Evolutionary conservation across 2,329 filamentous ascomycete species (phyloP).

Genomic region (Cadophora malorum): DNA sequence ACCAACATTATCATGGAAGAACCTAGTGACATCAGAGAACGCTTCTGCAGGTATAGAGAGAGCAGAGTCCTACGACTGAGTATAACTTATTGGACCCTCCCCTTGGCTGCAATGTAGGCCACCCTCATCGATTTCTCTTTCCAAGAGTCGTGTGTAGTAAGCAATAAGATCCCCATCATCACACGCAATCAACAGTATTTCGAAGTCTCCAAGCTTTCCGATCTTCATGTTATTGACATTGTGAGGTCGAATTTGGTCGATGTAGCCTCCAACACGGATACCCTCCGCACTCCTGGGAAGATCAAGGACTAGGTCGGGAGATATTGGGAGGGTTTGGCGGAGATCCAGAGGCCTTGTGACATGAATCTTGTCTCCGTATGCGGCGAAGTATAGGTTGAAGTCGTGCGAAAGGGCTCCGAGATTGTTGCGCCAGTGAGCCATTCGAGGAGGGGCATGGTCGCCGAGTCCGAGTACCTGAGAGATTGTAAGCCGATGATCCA

Average conservation of each 20-base stretch:
- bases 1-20: slow-evolving; percentile 80
- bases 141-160: slow-evolving; percentile 61
- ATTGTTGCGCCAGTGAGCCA: slow-evolving; percentile 55
- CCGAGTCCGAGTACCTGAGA: neutral
- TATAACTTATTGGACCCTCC: slow-evolving; percentile 32
- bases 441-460: neutral
- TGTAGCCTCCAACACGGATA: slow-evolving; percentile 56
- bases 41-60: neutral
- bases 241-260: slow-evolving; percentile 61
- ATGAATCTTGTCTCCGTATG: slow-evolving; percentile 62
- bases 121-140: slow-evolving; percentile 21
- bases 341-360: slow-evolving; percentile 59
- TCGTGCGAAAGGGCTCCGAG: slow-evolving; percentile 63
- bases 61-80: slow-evolving; percentile 33
- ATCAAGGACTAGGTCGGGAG: slow-evolving; percentile 58
- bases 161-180: slow-evolving; percentile 79
- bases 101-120: slow-evolving; percentile 39
- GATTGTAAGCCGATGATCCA: neutral
- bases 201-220: slow-evolving; percentile 71
- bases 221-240: slow-evolving; percentile 73
- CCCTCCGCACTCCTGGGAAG: slow-evolving; percentile 50
- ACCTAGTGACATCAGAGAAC: slow-evolving; percentile 45
- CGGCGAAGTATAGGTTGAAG: slow-evolving; percentile 68
- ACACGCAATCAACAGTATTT: slow-evolving; percentile 70
- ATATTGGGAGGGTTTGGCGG: slow-evolving; percentile 55